Evolutionary conservation across 495 filamentous ascomycete genomes (phyloP).

Genomic region (Trichoderma orchidacearum): DNA sequence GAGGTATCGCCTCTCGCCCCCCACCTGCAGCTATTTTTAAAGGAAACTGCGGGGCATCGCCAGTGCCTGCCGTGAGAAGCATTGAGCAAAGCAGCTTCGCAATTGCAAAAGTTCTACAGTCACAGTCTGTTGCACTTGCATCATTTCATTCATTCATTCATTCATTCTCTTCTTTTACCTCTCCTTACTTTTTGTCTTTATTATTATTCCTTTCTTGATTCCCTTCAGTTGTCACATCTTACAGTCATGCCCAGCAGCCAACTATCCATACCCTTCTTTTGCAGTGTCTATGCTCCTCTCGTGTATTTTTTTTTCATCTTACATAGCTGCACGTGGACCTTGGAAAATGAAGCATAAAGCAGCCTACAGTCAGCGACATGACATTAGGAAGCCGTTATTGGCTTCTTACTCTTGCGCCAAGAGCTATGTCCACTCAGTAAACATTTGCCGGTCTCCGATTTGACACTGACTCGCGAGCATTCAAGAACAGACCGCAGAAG

Average conservation of each 20-base stretch:
- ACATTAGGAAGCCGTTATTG: too few relatives aligned
- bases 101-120: too few relatives aligned
- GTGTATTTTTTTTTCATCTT: not conserved
- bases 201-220: not conserved
- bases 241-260: too few relatives aligned
- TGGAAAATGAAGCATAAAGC: too few relatives aligned
- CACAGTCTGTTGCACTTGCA: too few relatives aligned
- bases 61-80: not conserved
- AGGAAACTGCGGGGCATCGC: not conserved
- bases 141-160: not conserved
- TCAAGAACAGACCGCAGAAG: not conserved
- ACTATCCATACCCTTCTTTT: too few relatives aligned
- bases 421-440: not conserved
- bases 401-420: not conserved
- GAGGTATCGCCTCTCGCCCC: not conserved
- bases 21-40: not conserved
- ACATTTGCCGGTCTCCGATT: not conserved
- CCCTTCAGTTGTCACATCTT: too few relatives aligned
- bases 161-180: not conserved
- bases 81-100: not conserved
- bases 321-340: too few relatives aligned
- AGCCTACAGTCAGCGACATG: too few relatives aligned
- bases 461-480: not conserved
- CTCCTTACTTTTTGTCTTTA: not conserved
- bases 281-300: not conserved